Base-by-base conservation (phyloP, 2,329 filamentous ascomycete genomes). In the Curvularia lunata region DNA sequence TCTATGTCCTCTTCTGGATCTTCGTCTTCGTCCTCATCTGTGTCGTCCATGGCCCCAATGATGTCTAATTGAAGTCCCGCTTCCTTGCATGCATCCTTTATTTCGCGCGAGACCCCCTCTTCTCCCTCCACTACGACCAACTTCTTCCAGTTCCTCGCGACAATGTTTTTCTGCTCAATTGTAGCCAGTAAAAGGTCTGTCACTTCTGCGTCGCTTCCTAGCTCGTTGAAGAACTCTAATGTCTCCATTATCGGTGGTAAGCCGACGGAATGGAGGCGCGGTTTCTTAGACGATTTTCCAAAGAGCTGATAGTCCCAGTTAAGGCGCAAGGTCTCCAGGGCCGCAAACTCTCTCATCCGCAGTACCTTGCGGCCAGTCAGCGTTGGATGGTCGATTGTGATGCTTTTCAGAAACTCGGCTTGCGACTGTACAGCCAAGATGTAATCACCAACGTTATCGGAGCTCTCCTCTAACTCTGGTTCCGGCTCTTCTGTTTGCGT, bases 41-140 rank as follows among this genome's bases (percentile, higher is more conserved):
- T 32, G 12, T 58, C 54, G 12, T 68, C 65, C 57, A 67, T 52
- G 1, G 62, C 67, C 87, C 13, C 87, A 88, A 68, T 91, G 84
- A 73, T 63, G 23, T 71, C 65, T 40, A 73, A 51, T 25, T 64
- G 58, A 48, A 73, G 21, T 1, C 61, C 63, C 2, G 63, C 62
- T 4, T 47, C 42, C 23, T 67, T 68, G 37, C 70, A 73, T 4
- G 62, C 64, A 23, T 68, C 58, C 48, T 71, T 72, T 19, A 72
- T 65, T 8, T 60, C 65, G 10, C 42, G 58, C 1, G 67, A 58
- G 3, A 74, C 64, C 8, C 61, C 59, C 1, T 66, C 50, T n/a
- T 72, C 68, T 4, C 66, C 69, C 13, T 70, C 71, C 0, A 69
- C 66, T 1, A 69, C 68, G 0, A 74, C 56, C 59, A 74, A 57